Conservation (phyloP, 495 filamentous ascomycete species). For the Penicillium mononematosum region DNA sequence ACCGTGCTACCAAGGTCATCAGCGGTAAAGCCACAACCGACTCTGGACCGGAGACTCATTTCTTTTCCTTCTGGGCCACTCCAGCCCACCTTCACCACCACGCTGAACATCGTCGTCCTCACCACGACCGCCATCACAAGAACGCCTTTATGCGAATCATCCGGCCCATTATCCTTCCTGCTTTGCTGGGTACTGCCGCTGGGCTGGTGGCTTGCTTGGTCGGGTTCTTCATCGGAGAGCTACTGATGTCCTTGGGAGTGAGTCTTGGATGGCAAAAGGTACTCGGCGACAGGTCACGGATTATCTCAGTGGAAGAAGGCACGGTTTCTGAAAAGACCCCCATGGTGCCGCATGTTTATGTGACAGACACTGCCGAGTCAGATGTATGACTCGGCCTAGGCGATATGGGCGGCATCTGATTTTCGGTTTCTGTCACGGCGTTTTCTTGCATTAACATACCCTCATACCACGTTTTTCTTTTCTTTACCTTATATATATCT, state of each 20-base stretch:
- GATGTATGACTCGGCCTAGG: not conserved
- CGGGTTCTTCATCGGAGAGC: conserved; percentile 43
- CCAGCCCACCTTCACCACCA: conserved; percentile 8
- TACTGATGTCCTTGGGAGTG: conserved; percentile 33
- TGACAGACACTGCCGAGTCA: conserved; percentile 9
- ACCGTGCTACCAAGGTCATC: not conserved
- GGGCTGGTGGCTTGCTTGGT: conserved; percentile 42
- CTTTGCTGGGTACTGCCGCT: conserved; percentile 36
- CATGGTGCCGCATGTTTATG: conserved; percentile 14
- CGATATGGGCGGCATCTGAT: not conserved
- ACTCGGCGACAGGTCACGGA: not conserved
- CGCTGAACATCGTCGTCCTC: conserved; percentile 13
- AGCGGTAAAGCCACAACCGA: conserved; percentile 3
- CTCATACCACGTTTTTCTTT: not conserved
- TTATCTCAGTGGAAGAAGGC: conserved; percentile 19
- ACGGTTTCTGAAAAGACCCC: conserved; percentile 23
- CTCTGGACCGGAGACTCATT: conserved; percentile 14
- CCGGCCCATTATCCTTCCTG: conserved; percentile 38
- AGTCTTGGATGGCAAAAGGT: conserved; percentile 16
- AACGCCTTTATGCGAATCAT: conserved; percentile 30
- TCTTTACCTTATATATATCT: not conserved
- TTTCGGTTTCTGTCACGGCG: conserved; percentile 1
- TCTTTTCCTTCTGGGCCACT: conserved; percentile 22
- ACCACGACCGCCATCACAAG: conserved; percentile 21
- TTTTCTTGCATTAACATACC: conserved; percentile 1